Percentiles rank a stretch among this genome's conserved stretches.
Conservation (phyloP, 2,329 filamentous ascomycete genomes). For the Diaporthe vaccinii region DNA sequence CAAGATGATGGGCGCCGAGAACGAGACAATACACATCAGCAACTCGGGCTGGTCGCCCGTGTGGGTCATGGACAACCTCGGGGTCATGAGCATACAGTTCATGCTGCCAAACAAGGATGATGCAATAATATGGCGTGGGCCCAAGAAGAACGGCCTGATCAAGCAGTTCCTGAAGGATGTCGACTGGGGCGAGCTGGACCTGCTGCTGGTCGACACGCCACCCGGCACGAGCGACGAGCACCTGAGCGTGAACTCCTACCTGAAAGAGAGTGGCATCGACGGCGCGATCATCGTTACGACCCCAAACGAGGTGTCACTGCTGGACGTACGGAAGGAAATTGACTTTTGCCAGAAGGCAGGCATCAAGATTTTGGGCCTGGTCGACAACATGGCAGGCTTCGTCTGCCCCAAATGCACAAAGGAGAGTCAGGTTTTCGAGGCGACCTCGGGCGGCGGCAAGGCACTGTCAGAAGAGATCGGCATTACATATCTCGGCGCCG, state of each 20-base stretch:
- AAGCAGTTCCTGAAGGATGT: slow-evolving; percentile 99
- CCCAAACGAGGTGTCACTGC: slow-evolving; percentile 90
- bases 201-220: slow-evolving; percentile 93
- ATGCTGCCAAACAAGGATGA: slow-evolving; percentile 96
- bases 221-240: slow-evolving; percentile 97
- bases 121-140: slow-evolving; percentile 96
- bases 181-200: slow-evolving; percentile 96
- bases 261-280: slow-evolving; percentile 92
- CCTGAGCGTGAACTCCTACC: slow-evolving; percentile 89
- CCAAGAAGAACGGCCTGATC: slow-evolving; percentile 98
- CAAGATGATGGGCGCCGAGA: slow-evolving; percentile 98
- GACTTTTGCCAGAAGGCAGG: slow-evolving; percentile 97
- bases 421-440: slow-evolving; percentile 86
- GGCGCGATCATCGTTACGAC: slow-evolving; percentile 95
- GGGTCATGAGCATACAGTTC: slow-evolving; percentile 98
- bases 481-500: slow-evolving; percentile 89
- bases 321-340: slow-evolving; percentile 97
- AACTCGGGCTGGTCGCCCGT: slow-evolving; percentile 93
- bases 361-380: slow-evolving; percentile 87
- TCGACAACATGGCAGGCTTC: slow-evolving; percentile 98
- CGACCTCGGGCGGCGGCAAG: slow-evolving; percentile 89
- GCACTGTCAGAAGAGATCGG: slow-evolving; percentile 86
- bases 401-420: slow-evolving; percentile 94
- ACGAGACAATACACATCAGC: slow-evolving; percentile 93
- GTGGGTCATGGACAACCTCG: slow-evolving; percentile 94